Conservation (phyloP, 345 rosid genomes). For the Citrus hindsii region DNA sequence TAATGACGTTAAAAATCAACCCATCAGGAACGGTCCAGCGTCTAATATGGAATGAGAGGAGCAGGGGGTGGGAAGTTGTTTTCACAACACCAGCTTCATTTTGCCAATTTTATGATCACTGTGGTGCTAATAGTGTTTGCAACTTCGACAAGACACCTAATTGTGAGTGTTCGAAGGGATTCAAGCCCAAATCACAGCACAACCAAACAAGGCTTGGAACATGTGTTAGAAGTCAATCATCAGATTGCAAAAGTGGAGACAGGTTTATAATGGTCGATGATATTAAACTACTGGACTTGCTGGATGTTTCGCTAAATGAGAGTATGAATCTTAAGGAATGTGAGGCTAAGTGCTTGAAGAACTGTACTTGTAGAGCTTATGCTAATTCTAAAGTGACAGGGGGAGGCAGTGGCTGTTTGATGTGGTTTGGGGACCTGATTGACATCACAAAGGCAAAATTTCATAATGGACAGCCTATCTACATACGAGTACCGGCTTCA, state of each 20-base stretch:
- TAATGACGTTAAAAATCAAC: not conserved
- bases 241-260: not conserved
- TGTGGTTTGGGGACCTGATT: slow-evolving; percentile 29
- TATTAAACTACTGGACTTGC: not conserved
- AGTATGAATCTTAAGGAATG: slow-evolving; percentile 23
- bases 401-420: slow-evolving; percentile 30
- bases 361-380: slow-evolving; percentile 32
- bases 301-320: not conserved
- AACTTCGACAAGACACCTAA: slow-evolving; percentile 5
- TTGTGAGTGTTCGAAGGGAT: slow-evolving; percentile 29
- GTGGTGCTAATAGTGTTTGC: slow-evolving; percentile 20
- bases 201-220: not conserved
- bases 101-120: slow-evolving; percentile 17
- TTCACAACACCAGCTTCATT: slow-evolving; percentile 21
- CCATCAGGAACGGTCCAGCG: not conserved
- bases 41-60: slow-evolving; percentile 14
- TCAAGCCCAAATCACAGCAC: slow-evolving; percentile 14
- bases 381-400: slow-evolving; percentile 8
- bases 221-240: not conserved
- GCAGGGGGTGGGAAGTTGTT: not conserved
- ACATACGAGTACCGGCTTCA: slow-evolving; percentile 16
- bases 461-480: not conserved
- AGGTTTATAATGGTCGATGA: not conserved
- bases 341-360: slow-evolving; percentile 15
- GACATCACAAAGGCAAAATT: slow-evolving; percentile 8